Base-by-base conservation (phyloP, 164 flowering plant species). In the Berberis thunbergii region DNA sequence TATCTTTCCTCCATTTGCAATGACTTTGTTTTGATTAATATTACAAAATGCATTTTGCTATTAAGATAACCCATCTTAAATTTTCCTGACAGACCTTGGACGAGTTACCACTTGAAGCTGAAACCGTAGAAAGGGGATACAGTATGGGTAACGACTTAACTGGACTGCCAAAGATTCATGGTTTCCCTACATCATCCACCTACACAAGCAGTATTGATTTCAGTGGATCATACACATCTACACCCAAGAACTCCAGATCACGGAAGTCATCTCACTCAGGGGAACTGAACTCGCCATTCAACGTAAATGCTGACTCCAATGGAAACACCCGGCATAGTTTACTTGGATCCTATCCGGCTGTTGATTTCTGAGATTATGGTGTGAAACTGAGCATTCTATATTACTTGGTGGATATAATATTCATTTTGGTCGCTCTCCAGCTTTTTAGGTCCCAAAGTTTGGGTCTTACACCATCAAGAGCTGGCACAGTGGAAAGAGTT, bases 91-190 rank as follows among this genome's bases (percentile, higher is more conserved):
- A 91, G 96, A 87, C 87, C 40, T 61, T 93, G 82, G 93, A 91
- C 70, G 96, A 91, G 76, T 70, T 94, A 57, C 99, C 99, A n/a
- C 73, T 86, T 66, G 97, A 91, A 71, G 97, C 94, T 65, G 97
- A 91, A 62, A 67, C 88, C 41, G 81, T 79, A 13, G 92, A 86
- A 65, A 89, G 76, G 70, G 97, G 91, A 57, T 88, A 79, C 65
- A 79, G 75, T 74, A 60, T 79, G 72, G n/a, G 83, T 59, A 62
- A 72, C 44, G 95, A 88, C 70, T 68, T 83, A 48, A 90, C 91
- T 40, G 97, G 97, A 39, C 75, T 87, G 70, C 95, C 97, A 8
- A 87, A 72, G 80, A 81, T 75, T 59, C 80, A 78, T 76, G 73
- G 78, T 41, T 67, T 67, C 43, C 59, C 73, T 11, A 50, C 74